Evolutionary conservation across 2,329 filamentous ascomycete genomes (phyloP), one percentile per base, ranked within the genome.

Genomic region (Helotiales sp.): DNA sequence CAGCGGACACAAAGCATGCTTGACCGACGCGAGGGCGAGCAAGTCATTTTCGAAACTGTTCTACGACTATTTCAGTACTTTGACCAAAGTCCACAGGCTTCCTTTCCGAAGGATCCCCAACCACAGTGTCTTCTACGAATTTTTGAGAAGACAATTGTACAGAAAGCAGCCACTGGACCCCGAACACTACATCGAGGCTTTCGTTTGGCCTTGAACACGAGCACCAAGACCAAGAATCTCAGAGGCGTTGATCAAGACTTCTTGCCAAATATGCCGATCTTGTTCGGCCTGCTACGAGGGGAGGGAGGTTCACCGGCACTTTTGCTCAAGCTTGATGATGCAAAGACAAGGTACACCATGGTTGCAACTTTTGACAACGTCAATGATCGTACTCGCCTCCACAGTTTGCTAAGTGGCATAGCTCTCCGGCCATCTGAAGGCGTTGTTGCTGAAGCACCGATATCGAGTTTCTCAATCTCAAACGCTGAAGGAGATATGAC

Each of bases 11-110:
- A 92, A 68, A 80, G 81, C 25, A 89, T 85, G 52, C 78, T 96
- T 40, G 84, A 85, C 33, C 84, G 86, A 6, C 82, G 85, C 38
- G 78, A 80, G 29, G 88, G 90, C 52, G 93, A 97, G 73, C 78
- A 78, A 2, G 73, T 88, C 55, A 79, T 89, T 2, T 91, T 90
- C 70, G 84, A 87, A 66, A 81, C 84, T 7, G 86, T 83, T 1
- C 76, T 96, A 8, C 84, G 84, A 44, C 83, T 87, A 25, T 91
- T 96, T 63, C 90, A 93, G 67, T 95, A 93, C 70, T 87, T 91
- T 68, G 91, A 96, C 68, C 80, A 86, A 1, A 82, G 85, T 64
- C 77, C 85, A n/a, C 80, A 89, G 58, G 80, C 88, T 13, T 81
- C 83, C 1, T 96, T 96, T 70, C 90, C 91, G 5, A 81, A 86